These are phyloP conservation scores for Cenococcum geophilum DNA, from an alignment of 495 filamentous ascomycete species.

Conservation along the genomic window DNA sequence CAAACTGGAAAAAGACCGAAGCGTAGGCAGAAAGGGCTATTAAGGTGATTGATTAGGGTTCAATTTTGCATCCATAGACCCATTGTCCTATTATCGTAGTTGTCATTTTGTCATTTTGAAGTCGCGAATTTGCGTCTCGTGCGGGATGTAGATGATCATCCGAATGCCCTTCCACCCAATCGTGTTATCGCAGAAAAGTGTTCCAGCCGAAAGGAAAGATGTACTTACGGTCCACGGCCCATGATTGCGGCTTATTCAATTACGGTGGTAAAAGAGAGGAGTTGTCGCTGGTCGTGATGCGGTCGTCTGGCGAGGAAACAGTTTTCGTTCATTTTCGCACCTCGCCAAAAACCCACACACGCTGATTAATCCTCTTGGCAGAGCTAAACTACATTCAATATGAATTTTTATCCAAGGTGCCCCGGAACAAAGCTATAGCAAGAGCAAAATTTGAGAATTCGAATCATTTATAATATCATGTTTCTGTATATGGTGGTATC, in stretches of 20 bases:
- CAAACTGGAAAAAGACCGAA: too few species aligned
- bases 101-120: too few species aligned
- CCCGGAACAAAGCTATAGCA: too few species aligned
- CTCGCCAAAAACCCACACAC: slow-evolving; percentile 8
- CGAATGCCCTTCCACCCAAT: neutral
- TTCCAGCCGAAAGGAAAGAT: slow-evolving; percentile 3
- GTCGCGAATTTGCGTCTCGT: too few species aligned
- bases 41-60: neutral
- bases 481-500: slow-evolving; percentile 9
- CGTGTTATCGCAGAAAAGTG: neutral
- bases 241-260: slow-evolving; percentile 42
- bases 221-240: slow-evolving; percentile 63
- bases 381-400: neutral
- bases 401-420: too few species aligned
- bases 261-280: slow-evolving; percentile 11
- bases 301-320: neutral
- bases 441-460: too few species aligned
- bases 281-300: slow-evolving; percentile 6
- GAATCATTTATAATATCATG: neutral
- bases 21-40: neutral
- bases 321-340: neutral
- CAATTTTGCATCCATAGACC: too few species aligned
- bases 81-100: too few species aligned
- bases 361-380: neutral
- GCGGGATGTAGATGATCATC: neutral